A percentile compares a stretch with the other conserved stretches of the same genome.
phyloP scores from a whole-genome alignment of 83 land plant genomes.

The Isoetes engelmannii region DNA sequence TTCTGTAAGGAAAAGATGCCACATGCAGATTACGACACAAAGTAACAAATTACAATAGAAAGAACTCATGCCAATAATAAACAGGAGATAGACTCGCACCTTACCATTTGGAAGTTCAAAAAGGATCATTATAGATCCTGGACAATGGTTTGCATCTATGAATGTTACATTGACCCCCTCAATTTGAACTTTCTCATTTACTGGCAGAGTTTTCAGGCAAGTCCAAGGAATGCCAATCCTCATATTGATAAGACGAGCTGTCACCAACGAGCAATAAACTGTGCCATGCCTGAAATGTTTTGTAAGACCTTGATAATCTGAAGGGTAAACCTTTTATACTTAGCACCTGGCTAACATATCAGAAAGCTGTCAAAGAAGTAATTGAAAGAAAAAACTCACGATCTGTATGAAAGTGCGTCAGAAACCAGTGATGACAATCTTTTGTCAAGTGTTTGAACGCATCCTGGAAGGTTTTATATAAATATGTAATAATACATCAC shows the following conservation, averaged over 20 bases:
- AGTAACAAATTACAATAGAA: conserved; percentile 10
- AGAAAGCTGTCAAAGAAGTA: not conserved
- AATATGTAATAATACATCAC: not conserved
- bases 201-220: conserved; percentile 51
- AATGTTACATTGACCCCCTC: conserved; percentile 64
- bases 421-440: conserved; percentile 93
- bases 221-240: conserved; percentile 90
- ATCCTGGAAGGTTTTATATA: conserved; percentile 52
- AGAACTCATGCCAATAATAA: conserved; percentile 2
- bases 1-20: conserved; percentile 33
- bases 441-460: conserved; percentile 69
- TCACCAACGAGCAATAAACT: conserved; percentile 79
- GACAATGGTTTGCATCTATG: conserved; percentile 97
- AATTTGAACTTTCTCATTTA: conserved; percentile 56
- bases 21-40: conserved; percentile 10
- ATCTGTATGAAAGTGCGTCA: conserved; percentile 89
- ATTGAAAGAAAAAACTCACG: conserved; percentile 49
- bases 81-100: conserved; percentile 34
- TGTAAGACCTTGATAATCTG: conserved; percentile 99
- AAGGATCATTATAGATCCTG: conserved; percentile 84
- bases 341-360: not conserved
- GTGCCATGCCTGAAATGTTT: conserved; percentile 72
- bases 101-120: conserved; percentile 90
- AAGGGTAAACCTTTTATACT: conserved; percentile 1
- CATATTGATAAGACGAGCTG: conserved; percentile 77